A percentile compares a stretch with the other conserved stretches of the same genome.
Conservation (phyloP, 345 rosid species). For the Aquilaria malaccensis region DNA sequence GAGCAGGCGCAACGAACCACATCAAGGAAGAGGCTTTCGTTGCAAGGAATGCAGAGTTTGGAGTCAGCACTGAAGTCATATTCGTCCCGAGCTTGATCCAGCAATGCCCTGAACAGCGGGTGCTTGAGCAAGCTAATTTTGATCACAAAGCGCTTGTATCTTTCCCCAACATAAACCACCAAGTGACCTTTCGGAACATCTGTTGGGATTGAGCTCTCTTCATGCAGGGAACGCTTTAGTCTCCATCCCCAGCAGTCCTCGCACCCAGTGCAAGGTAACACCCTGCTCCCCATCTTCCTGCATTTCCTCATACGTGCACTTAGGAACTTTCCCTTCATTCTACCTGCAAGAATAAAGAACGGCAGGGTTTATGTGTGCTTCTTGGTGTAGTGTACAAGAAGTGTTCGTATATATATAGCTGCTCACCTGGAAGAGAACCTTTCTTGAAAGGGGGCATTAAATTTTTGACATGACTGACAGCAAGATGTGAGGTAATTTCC, state of each 20-base stretch:
- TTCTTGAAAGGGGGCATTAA: conserved; percentile 26
- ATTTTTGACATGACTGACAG: conserved; percentile 41
- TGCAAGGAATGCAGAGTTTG: conserved; percentile 77
- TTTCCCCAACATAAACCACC: conserved; percentile 76
- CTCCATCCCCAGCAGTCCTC: conserved; percentile 40
- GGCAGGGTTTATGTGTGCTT: conserved; percentile 13
- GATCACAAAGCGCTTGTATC: conserved; percentile 60
- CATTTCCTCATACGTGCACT: conserved; percentile 43
- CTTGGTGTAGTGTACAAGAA: conserved; percentile 20
- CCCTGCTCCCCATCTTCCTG: conserved; percentile 43
- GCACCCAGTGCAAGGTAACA: conserved; percentile 37
- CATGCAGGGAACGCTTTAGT: conserved; percentile 32
- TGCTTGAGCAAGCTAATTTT: conserved; percentile 58
- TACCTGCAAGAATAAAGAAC: conserved; percentile 5
- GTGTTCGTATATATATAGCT: conserved; percentile 30
- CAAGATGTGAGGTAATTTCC: conserved; percentile 10
- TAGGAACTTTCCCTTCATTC: conserved; percentile 34
- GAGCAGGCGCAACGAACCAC: conserved; percentile 58
- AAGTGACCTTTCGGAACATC: conserved; percentile 89
- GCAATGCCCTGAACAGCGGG: conserved; percentile 69
- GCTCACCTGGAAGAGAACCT: conserved; percentile 15
- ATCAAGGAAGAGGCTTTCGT: conserved; percentile 60
- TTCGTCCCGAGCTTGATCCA: conserved; percentile 69
- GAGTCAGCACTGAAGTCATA: conserved; percentile 51
- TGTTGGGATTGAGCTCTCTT: conserved; percentile 45